Conservation (phyloP, 106 monocot genomes). For the Acorus gramineus region DNA sequence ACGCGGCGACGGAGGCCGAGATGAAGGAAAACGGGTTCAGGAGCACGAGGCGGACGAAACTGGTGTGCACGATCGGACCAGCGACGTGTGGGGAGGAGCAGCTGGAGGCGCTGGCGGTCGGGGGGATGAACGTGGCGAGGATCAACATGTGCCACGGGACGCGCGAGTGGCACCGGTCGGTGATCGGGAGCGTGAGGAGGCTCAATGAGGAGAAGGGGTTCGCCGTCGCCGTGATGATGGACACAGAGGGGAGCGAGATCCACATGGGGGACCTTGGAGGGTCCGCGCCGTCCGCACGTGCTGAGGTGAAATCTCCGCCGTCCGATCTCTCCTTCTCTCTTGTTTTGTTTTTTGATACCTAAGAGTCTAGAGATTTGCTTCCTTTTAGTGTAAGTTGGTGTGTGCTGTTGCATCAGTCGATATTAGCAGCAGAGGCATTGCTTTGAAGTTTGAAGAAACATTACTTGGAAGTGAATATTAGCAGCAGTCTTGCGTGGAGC, state of each 20-base stretch:
- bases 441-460: too few relatives aligned
- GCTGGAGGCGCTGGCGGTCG: conserved; percentile 93
- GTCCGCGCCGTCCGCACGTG: conserved; percentile 35
- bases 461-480: too few relatives aligned
- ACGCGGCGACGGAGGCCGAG: conserved; percentile 80
- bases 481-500: too few relatives aligned
- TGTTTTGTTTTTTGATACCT: too few relatives aligned
- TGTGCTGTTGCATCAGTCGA: too few relatives aligned
- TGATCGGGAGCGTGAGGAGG: conserved; percentile 58
- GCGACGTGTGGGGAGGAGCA: conserved; percentile 70
- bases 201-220: conserved; percentile 95
- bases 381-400: too few relatives aligned
- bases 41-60: conserved; percentile 78
- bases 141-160: conserved; percentile 97
- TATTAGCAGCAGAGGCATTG: too few relatives aligned
- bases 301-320: conserved; percentile 36
- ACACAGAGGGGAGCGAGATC: conserved; percentile 82
- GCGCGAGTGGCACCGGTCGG: conserved; percentile 80
- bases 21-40: conserved; percentile 94
- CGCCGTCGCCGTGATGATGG: conserved; percentile 84
- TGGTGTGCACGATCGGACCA: conserved; percentile 91
- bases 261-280: conserved; percentile 73
- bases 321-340: background rate
- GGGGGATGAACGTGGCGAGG: conserved; percentile 96
- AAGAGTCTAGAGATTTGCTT: too few relatives aligned